phyloP scores from a whole-genome alignment of 2,329 filamentous ascomycete species.

The Colletotrichum noveboracense region DNA sequence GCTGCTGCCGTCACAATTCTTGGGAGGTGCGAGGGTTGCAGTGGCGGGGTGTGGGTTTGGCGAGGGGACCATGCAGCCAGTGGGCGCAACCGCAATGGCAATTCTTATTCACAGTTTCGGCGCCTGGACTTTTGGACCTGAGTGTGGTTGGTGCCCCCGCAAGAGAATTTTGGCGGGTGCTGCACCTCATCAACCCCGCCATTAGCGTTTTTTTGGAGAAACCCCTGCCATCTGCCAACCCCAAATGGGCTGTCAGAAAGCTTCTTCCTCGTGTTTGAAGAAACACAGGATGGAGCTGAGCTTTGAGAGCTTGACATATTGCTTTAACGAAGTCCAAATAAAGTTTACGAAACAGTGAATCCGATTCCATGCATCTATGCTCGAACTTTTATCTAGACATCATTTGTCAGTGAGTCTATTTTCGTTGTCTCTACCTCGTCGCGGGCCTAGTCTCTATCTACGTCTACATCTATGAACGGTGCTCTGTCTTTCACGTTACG shows the following conservation, averaged over 20 bases:
- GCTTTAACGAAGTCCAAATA: neutral
- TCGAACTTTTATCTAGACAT: neutral
- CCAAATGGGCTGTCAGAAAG: neutral
- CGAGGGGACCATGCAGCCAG: neutral
- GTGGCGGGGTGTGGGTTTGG: constrained; percentile 10
- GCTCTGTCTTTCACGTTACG: neutral
- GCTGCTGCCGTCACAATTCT: constrained; percentile 4
- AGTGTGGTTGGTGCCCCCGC: constrained; percentile 14
- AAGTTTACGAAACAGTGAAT: neutral
- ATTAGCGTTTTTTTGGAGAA: constrained; percentile 9
- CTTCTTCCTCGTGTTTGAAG: neutral
- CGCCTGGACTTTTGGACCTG: neutral
- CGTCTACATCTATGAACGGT: neutral
- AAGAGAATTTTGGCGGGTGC: constrained; percentile 12
- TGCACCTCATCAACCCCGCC: constrained; percentile 18
- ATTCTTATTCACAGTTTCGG: constrained; percentile 12
- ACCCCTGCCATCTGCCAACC: neutral
- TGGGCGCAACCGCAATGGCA: constrained; percentile 13
- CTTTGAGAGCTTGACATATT: neutral
- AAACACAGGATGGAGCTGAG: neutral
- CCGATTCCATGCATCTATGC: neutral
- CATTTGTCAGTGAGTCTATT: neutral
- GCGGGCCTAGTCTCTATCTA: neutral
- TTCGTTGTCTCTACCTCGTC: neutral
- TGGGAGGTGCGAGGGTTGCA: neutral